Evolutionary conservation across 1,284 basidiomycete species (phyloP).

Genomic region (Ceratobasidium sp.): DNA sequence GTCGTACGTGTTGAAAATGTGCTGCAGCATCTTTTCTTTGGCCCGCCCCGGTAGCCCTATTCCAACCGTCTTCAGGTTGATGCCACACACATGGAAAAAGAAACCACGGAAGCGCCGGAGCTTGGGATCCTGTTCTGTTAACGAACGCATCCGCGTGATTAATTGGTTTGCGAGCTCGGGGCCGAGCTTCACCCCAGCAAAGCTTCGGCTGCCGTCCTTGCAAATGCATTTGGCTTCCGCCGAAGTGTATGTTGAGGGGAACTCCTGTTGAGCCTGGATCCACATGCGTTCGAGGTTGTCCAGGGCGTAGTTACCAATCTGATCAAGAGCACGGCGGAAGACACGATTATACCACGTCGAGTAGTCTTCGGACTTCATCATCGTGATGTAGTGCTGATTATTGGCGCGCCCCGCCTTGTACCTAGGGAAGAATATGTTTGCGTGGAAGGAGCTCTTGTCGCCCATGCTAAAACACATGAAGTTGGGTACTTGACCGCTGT

Average conservation of each 20-base stretch:
- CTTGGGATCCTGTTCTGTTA: not conserved
- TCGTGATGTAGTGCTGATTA: not conserved
- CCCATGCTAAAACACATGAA: not conserved
- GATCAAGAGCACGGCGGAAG: not conserved
- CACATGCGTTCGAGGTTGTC: not conserved
- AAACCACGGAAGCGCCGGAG: not conserved
- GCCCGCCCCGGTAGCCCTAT: not conserved
- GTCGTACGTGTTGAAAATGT: not conserved
- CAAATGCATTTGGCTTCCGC: not conserved
- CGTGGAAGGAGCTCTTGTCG: not conserved
- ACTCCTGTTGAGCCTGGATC: not conserved
- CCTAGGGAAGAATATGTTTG: slow-evolving; percentile 8
- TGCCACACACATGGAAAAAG: slow-evolving; percentile 22
- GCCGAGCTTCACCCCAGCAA: not conserved
- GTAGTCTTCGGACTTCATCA: not conserved
- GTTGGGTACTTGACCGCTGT: slow-evolving; percentile 16
- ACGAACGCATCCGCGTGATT: not conserved
- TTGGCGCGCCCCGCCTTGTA: not conserved
- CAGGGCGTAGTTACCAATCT: not conserved
- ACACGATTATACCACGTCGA: not conserved
- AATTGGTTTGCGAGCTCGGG: slow-evolving; percentile 2
- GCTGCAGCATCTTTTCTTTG: not conserved
- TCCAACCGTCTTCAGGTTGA: not conserved
- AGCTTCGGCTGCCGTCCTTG: not conserved
- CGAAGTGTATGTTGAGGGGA: not conserved